Evolutionary conservation across 2,329 filamentous ascomycete species (phyloP).

Genomic region (Beauveria asiatica): DNA sequence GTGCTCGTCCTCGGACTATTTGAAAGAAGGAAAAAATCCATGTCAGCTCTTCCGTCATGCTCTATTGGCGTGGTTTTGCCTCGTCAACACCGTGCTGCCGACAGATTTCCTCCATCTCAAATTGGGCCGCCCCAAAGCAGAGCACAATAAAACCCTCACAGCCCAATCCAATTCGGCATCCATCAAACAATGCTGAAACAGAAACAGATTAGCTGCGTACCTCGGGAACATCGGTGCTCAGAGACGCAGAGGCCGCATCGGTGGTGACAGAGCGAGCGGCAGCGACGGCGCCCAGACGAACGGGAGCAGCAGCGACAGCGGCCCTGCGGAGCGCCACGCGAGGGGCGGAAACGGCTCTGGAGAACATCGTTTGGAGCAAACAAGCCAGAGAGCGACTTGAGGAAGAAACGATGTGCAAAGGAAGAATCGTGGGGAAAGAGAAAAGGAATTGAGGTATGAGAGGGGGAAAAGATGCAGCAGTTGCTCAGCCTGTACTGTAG

Average conservation of each 20-base stretch:
- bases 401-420: conserved; percentile 1
- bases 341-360: conserved; percentile 55
- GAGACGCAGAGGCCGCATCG: conserved; percentile 84
- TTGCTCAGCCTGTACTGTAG: conserved; percentile 20
- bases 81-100: conserved; percentile 1
- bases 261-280: conserved; percentile 79
- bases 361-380: conserved; percentile 50
- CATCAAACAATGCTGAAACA: neutral
- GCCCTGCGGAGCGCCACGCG: conserved; percentile 50
- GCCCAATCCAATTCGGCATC: neutral
- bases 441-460: conserved; percentile 22
- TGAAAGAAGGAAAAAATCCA: neutral
- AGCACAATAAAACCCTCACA: neutral
- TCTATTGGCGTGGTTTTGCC: neutral
- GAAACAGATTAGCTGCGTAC: conserved; percentile 22
- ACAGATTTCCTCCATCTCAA: neutral
- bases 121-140: neutral
- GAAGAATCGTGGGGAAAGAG: neutral
- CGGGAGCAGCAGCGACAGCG: conserved; percentile 35
- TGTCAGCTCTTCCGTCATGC: neutral
- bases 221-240: conserved; percentile 61
- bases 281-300: conserved; percentile 22
- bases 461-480: conserved; percentile 20
- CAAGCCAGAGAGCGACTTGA: conserved; percentile 2
- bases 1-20: conserved; percentile 81